phyloP scores from a whole-genome alignment of 2,329 filamentous ascomycete genomes.

The Coleophoma cylindrospora region DNA sequence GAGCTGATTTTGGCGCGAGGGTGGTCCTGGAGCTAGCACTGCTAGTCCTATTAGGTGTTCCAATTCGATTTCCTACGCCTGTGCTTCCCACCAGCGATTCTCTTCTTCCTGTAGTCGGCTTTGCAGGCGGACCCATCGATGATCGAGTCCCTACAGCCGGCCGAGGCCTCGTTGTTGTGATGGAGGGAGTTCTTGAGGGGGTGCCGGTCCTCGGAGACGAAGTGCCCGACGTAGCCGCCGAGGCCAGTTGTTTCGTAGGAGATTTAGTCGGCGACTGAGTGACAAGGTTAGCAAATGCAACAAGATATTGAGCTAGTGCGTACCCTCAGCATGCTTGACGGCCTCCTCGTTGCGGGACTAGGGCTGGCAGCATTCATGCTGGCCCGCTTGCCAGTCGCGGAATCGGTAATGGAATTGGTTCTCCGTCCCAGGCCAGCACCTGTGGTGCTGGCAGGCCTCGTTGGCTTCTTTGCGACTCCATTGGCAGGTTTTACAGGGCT shows the following conservation, averaged over 20 bases:
- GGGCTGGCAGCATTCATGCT: conserved; percentile 70
- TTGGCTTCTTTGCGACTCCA: conserved; percentile 25
- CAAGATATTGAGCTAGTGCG: conserved; percentile 19
- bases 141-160: conserved; percentile 50
- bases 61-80: conserved; percentile 24
- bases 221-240: conserved; percentile 47
- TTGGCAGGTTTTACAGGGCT: conserved; percentile 28
- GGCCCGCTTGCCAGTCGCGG: conserved; percentile 54
- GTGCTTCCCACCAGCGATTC: conserved; percentile 30
- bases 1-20: conserved; percentile 19
- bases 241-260: conserved; percentile 66
- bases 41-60: conserved; percentile 11
- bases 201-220: conserved; percentile 60
- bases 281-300: conserved; percentile 14
- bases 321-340: conserved; percentile 53
- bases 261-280: conserved; percentile 71
- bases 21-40: conserved; percentile 10
- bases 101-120: conserved; percentile 27
- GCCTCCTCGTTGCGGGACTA: conserved; percentile 59
- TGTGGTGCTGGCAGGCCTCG: conserved; percentile 40
- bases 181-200: conserved; percentile 45
- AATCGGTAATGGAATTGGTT: conserved; percentile 42
- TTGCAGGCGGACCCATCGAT: conserved; percentile 62
- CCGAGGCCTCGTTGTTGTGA: conserved; percentile 40
- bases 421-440: conserved; percentile 27